Base-by-base conservation (phyloP, 1,284 basidiomycete species). In the Fomitopsis schrenkii region DNA sequence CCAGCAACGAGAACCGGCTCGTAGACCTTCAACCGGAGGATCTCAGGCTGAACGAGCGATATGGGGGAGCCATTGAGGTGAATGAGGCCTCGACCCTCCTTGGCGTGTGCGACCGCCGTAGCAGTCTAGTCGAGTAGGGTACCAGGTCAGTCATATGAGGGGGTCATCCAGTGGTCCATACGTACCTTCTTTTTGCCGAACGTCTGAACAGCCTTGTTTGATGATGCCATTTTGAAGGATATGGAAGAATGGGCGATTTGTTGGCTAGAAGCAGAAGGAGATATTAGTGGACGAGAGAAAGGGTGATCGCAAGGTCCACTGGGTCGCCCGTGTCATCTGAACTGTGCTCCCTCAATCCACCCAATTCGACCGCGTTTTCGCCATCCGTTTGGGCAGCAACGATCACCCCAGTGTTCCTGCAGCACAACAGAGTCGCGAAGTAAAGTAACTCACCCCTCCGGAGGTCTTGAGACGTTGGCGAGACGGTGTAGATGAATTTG, bases 151-250 rank as follows among this genome's bases (percentile, higher is more conserved):
- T n/a, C 55, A 38, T 52, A 40, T 10, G 6, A 6, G 1, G n/a
- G 17, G n/a, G 15, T 26, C 17, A 7, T 5, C 30, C 3, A 35
- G 28, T 17, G 3, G 41, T 15, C 35, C 2, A 36, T 12, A 76
- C 86, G 67, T 74, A 86, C 93, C 90, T 97, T 97, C 90, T 97
- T 97, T 92, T 97, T 97, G 80, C 95, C 95, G 81, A 97, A 97
- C 67, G 93, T 95, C 78, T 97, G 95, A 70, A 97, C 94, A 82
- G 94, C 91, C 81, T 93, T 91, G 70, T 79, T 77, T 77, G 87
- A 80, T 70, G 89, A 85, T 74, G 87, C 83, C 90, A 93, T 92
- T 78, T 78, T 85, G 66, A 59, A 64, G 40, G 59, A 67, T 62
- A 52, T 59, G 65, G 66, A 59, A 62, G 64, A 36, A 64, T 66